Base-by-base conservation (phyloP, 2,329 filamentous ascomycete genomes). In the Phialemonium atrogriseum region DNA sequence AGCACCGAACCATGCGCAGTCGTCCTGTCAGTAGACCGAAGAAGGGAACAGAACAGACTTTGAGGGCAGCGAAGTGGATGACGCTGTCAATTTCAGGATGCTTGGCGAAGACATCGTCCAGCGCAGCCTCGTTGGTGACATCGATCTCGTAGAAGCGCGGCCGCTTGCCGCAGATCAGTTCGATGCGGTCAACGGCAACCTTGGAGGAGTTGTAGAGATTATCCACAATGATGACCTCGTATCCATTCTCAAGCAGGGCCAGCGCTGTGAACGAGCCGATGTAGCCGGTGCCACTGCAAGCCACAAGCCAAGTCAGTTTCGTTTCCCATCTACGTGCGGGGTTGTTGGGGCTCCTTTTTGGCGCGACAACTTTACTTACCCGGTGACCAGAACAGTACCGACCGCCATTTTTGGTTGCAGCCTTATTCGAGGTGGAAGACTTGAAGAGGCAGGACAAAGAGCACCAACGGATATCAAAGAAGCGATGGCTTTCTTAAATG, bases 261-360 rank as follows among this genome's bases (percentile, higher is more conserved):
- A 98, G 79, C 35, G 84, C 70, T 40, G 91, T 98, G 71, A 96
- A 96, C 30, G 89, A 96, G 58, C 91, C 91, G 62, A 98, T 98
- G 72, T 98, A 98, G 67, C 91, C 91, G 44, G 88, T 94, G 54
- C 91, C 91, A 73, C 91, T 95, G 56, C 38, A 47, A 46, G 27
- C 27, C 27, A 28, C 16, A 20, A 7, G 11, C 8, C 8, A 22
- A 8, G n/a, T 30, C 21, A 30, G 19, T 22, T 26, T 14, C 8
- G 9, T 26, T 16, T n/a, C 19, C 28, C 14, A 12, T 11, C 13
- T 17, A 17, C 17, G 10, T 22, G 28, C 19, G 28, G 28, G 28
- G 28, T 30, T 30, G 15, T 22, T 22, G 7, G 7, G 20, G 20
- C 11, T 22, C 20, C 8, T 22, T 22, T 11, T 7, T 15, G n/a